Evolutionary conservation across 208 protist species (phyloP).

Genomic region (Phytomonas sp.): DNA sequence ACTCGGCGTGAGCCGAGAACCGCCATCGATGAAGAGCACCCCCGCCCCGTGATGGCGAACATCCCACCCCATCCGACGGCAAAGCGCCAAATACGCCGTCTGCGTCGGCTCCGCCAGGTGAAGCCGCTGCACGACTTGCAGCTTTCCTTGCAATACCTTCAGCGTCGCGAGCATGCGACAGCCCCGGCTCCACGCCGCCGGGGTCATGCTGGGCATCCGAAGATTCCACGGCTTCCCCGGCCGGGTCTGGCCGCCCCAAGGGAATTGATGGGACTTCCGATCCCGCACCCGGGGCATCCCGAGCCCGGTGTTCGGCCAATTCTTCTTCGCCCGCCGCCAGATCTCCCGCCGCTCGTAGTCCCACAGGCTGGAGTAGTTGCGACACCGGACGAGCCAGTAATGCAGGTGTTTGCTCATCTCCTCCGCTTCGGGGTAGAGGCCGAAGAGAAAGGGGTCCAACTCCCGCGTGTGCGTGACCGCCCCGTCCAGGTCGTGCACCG

Average conservation of each 20-base stretch:
- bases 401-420: slow-evolving; percentile 66
- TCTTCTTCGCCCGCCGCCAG: slow-evolving; percentile 86
- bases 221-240: slow-evolving; percentile 89
- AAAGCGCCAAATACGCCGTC: slow-evolving; percentile 70
- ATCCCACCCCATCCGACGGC: slow-evolving; percentile 82
- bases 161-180: slow-evolving; percentile 85
- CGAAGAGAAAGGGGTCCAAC: slow-evolving; percentile 88
- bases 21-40: slow-evolving; percentile 89
- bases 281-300: slow-evolving; percentile 83
- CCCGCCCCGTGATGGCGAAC: slow-evolving; percentile 83
- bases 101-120: slow-evolving; percentile 76
- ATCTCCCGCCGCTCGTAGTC: slow-evolving; percentile 87
- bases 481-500: slow-evolving; percentile 72
- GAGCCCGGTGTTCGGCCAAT: slow-evolving; percentile 90
- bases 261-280: slow-evolving; percentile 69
- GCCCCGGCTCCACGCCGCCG: slow-evolving; percentile 80
- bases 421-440: slow-evolving; percentile 72
- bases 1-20: slow-evolving; percentile 78
- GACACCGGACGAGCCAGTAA: slow-evolving; percentile 86
- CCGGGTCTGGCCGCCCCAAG: slow-evolving; percentile 69
- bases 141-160: slow-evolving; percentile 84
- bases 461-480: slow-evolving; percentile 81
- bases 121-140: slow-evolving; percentile 81
- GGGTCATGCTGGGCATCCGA: slow-evolving; percentile 85
- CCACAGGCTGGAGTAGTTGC: slow-evolving; percentile 85